Base-by-base conservation (phyloP, 768 basidiomycete genomes). In the Podaxis sp. region DNA sequence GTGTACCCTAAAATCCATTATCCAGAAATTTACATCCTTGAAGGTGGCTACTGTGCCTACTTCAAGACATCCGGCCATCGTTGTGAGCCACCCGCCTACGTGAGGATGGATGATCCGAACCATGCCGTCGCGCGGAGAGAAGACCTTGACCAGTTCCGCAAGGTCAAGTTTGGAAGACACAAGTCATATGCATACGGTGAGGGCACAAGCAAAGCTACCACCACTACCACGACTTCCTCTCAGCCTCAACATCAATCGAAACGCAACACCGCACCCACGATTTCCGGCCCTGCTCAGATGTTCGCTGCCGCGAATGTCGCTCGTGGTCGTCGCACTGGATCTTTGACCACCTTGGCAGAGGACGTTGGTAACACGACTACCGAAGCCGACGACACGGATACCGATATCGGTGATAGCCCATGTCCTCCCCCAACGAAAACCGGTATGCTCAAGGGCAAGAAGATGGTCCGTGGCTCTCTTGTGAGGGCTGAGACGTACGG, bases 171-270 rank as follows among this genome's bases (percentile, higher is more conserved):
- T 71, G 89, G 90, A 36, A 88, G 95, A 59, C 93, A 94, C 61
- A 91, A 92, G 70, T 95, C 93, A 0, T 97, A 94, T 69, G 88
- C 94, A 0, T 96, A 94, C 68, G 95, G 94, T n/a, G 94, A 97
- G 49, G 76, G 80, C 24, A 75, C 77, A 66, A 74, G 70, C 66
- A 84, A 81, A 66, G 72, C 74, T 29, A 67, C 77, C 41, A 67
- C 73, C 27, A 61, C 73, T 25, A 61, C 75, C 9, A 71, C 72
- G 3, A 66, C 65, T 38, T 65, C 64, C 27, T 49, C 63, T 51
- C 79, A 76, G 67, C 76, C 71, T 58, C 76, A 73, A 61, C 81
- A 77, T 57, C 79, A 77, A 66, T 71, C 79, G 46, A 93, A 89
- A 71, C 83, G 88, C 69, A 91, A 84, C 68, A 90, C 85, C 7